phyloP scores from a whole-genome alignment of 176 grass and related monocot species.

The Guadua angustifolia region DNA sequence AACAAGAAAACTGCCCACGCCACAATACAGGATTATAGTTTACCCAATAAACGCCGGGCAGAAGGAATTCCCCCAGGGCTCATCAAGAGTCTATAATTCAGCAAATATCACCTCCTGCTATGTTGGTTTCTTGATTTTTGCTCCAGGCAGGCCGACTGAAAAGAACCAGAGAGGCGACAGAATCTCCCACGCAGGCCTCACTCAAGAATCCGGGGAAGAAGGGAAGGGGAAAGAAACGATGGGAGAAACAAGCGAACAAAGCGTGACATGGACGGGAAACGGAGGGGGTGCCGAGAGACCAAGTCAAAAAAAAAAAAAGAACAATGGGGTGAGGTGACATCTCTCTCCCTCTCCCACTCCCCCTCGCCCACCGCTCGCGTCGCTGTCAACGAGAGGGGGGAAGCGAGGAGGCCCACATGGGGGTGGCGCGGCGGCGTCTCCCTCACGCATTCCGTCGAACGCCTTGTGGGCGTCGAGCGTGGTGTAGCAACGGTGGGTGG shows the following conservation, averaged over 20 bases:
- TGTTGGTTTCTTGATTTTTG: conserved; percentile 16
- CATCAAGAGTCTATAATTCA: background rate
- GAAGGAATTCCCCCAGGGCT: background rate
- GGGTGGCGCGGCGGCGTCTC: conserved; percentile 15
- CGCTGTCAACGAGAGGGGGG: conserved; percentile 23
- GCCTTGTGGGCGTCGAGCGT: background rate
- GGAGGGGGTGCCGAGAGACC: background rate
- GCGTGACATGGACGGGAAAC: conserved; percentile 48
- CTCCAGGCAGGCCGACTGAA: background rate
- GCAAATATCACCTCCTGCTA: background rate
- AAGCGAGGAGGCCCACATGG: conserved; percentile 29
- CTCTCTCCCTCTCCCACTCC: conserved; percentile 1
- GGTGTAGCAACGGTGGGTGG: background rate
- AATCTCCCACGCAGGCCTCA: background rate
- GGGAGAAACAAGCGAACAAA: conserved; percentile 1
- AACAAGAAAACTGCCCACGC: background rate
- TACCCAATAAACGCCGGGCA: background rate
- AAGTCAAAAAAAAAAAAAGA: background rate
- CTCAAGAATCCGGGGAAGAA: background rate
- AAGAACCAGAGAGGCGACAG: background rate
- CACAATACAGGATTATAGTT: conserved; percentile 19
- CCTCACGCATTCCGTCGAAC: conserved; percentile 52
- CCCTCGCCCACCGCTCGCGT: conserved; percentile 45
- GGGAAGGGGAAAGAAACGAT: conserved; percentile 10
- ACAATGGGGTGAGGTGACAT: conserved; percentile 13